Evolutionary conservation across 2,329 filamentous ascomycete species (phyloP), one percentile per base, ranked within the genome.

Genomic region (Sarocladiaceae sp.): DNA sequence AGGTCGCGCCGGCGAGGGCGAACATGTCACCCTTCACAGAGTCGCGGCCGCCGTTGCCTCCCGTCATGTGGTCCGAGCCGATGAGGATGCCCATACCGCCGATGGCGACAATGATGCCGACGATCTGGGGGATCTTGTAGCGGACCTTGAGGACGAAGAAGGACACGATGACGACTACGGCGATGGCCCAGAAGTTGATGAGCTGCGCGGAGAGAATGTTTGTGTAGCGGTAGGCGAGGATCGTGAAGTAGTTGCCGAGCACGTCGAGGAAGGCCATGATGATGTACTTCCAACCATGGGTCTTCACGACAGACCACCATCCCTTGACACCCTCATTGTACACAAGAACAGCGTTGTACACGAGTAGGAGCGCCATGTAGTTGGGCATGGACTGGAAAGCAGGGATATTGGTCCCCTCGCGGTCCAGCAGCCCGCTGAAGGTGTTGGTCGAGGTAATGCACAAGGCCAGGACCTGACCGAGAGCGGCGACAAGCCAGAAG

Each of bases 151-250:
- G 82, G 60, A 97, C 76, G 57, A 85, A 59, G 71, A 96, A 92
- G 25, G 90, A 96, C 58, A 97, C 73, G 55, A 88, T 65, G 18
- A 97, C 90, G 20, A 99, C 94, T 56, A 93, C 85, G 49, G 96
- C 89, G 59, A 99, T 97, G 60, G 92, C 89, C 93, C 93, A 97
- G 74, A 97, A 97, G 78, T 97, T 97, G 73, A 99, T 90, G 50
- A 99, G 80, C 76, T 97, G 92, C 15, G 91, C 91, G 18, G 88
- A 94, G 47, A 97, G 79, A 60, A 97, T 87, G 63, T 92, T 97
- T 52, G 93, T 96, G 76, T 95, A 84, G 54, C 87, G 81, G 74
- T 97, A 99, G 4, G 93, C 94, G 48, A 97, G 79, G 49, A 99
- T 93, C 62, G 92, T 92, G 67, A 97, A 97, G 76, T 97, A 99